Evolutionary conservation across 2,329 filamentous ascomycete genomes (phyloP).

Genomic region (Phialophora expanda): DNA sequence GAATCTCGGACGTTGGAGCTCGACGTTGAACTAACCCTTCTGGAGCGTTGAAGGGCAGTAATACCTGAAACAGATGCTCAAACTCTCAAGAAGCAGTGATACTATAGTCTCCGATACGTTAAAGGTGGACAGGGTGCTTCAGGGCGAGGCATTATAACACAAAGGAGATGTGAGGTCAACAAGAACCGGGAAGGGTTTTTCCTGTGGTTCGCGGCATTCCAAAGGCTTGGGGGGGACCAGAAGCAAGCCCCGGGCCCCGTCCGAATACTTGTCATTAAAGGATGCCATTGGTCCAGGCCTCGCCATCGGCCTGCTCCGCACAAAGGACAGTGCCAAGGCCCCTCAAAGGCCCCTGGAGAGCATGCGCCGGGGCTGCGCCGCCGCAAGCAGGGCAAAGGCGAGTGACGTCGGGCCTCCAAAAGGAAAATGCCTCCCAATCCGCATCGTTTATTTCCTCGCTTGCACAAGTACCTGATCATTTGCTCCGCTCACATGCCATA

Average conservation of each 20-base stretch:
- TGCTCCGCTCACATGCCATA: conserved; percentile 17
- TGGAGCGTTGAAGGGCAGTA: background rate
- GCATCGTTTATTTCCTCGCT: background rate
- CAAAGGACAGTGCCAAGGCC: background rate
- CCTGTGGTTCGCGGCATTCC: background rate
- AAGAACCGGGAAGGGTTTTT: conserved; percentile 1
- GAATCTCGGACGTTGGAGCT: background rate
- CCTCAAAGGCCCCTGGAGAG: background rate
- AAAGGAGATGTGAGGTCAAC: conserved; percentile 1
- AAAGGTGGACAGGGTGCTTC: background rate
- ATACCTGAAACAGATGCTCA: background rate
- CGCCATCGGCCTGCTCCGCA: background rate
- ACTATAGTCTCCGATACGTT: background rate
- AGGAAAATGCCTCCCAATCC: background rate
- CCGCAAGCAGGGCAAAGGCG: background rate
- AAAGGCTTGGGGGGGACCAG: background rate
- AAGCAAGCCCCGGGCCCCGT: background rate
- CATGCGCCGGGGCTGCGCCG: background rate
- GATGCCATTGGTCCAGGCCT: conserved; percentile 4
- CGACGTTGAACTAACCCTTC: background rate
- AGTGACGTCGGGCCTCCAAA: background rate
- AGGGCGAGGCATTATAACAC: background rate
- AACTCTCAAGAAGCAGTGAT: background rate
- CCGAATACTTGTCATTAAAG: background rate
- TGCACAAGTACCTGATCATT: conserved; percentile 9